Base-by-base conservation (phyloP, 73 alveolate genomes). In the Stentor coeruleus region DNA sequence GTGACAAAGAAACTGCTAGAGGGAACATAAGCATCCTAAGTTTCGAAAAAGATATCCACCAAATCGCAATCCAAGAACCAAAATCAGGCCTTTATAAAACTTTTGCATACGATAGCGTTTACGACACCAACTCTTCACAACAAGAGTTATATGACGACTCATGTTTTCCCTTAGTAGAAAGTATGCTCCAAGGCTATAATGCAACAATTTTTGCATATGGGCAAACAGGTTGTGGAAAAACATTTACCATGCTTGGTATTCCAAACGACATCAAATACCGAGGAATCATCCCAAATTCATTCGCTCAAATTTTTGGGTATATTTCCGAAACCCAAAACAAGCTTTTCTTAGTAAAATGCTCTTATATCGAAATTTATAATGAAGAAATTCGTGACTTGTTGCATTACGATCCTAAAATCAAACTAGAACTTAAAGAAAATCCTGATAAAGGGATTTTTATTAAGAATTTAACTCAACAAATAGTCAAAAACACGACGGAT, bases 301-400 rank as follows among this genome's bases (percentile, higher is more conserved):
- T 97, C 83, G 91, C 86, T 35, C 98, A 95, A 80, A 90, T 95
- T 40, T 95, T 95, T 87, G 91, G 92, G 0, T 76, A 82, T 55
- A 88, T 92, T 81, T 77, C 90, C 87, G 88, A 95, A 83, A 86
- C 91, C 77, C 58, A 82, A 80, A 80, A 88, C 26, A 89, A 86
- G 81, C 85, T 87, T 75, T 95, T 93, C 85, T 86, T 95, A 58
- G 96, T 97, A 1, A 74, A 98, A 83, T 93, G 97, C 81, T 92
- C 98, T 38, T 97, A 89, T 89, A 87, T 92, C n/a, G 99, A 97
- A 82, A 96, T 97, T 57, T 97, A 97, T 86, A 96, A 96, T 82
- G 99, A 97, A 92, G 97, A 97, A 82, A 96, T 97, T 42, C 77
- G 97, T 38, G 99, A 97, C 85, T 74, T 96, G 60, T 90, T 97